Evolutionary conservation across 2,329 filamentous ascomycete genomes (phyloP).

Genomic region (Xylaria sp.): DNA sequence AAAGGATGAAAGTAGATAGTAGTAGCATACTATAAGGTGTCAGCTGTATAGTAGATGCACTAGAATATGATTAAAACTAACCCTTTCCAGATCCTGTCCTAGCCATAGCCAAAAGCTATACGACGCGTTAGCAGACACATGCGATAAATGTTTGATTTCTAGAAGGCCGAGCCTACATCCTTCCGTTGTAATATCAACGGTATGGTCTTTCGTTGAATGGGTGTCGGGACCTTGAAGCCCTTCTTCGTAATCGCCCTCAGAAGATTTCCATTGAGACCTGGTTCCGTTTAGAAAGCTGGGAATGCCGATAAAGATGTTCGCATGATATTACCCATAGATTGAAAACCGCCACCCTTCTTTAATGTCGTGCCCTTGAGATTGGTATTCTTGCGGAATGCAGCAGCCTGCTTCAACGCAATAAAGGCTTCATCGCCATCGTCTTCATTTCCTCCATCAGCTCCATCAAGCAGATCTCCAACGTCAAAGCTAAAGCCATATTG

Average conservation of each 20-base stretch:
- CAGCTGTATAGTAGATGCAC: background rate
- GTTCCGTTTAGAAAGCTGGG: constrained; percentile 13
- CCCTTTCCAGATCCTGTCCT: constrained; percentile 94
- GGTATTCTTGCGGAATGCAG: constrained; percentile 84
- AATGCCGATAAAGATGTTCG: background rate
- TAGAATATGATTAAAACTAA: constrained; percentile 10
- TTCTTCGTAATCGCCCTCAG: constrained; percentile 93
- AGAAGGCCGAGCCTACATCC: constrained; percentile 60
- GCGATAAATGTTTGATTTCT: background rate
- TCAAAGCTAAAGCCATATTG: constrained; percentile 63
- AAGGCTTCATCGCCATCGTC: constrained; percentile 85
- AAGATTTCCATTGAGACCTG: constrained; percentile 80
- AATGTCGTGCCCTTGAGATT: constrained; percentile 85
- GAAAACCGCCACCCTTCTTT: constrained; percentile 97
- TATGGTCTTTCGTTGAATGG: constrained; percentile 97
- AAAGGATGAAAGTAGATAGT: background rate
- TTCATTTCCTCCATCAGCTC: constrained; percentile 57
- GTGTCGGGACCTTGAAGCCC: constrained; percentile 94
- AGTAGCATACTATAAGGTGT: constrained; percentile 22
- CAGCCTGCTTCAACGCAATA: constrained; percentile 87
- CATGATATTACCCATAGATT: constrained; percentile 77
- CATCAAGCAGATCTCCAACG: constrained; percentile 70
- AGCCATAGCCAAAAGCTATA: constrained; percentile 92
- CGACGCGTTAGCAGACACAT: constrained; percentile 77
- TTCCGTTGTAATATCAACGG: constrained; percentile 88